Percentiles rank a stretch among this genome's conserved stretches.
These are phyloP conservation scores for Diplosphaera chodatii DNA, from an alignment of 139 green algal genomes.

Conservation along the genomic window DNA sequence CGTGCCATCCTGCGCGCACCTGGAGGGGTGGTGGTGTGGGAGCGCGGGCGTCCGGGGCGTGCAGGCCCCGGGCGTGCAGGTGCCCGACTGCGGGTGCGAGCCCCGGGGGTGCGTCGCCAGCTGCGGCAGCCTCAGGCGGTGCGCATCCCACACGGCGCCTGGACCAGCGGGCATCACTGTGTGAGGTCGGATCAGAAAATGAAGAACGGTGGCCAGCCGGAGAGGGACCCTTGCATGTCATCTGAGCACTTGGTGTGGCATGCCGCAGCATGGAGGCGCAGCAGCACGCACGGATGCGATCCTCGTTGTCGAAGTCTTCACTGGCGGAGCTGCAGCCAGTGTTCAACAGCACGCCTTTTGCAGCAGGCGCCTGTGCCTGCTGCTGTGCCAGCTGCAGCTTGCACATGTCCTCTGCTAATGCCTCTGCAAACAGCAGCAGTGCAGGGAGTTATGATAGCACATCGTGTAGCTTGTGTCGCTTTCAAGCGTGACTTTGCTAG, in stretches of 20 bases:
- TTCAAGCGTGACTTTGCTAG: too few relatives aligned
- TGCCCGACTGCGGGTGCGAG: not conserved
- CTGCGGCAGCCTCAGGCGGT: not conserved
- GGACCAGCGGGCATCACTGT: too few relatives aligned
- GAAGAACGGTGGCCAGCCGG: too few relatives aligned
- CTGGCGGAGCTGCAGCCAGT: not conserved
- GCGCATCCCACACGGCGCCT: not conserved
- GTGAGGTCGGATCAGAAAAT: too few relatives aligned
- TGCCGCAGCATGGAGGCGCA: too few relatives aligned
- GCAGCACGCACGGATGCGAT: not conserved
- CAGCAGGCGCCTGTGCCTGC: not conserved
- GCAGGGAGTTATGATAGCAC: too few relatives aligned
- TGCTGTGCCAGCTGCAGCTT: not conserved
- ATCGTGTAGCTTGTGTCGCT: too few relatives aligned
- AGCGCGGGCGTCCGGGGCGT: not conserved
- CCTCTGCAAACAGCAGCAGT: not conserved
- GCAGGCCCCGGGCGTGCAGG: not conserved
- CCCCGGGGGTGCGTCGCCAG: not conserved
- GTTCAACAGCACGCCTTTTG: not conserved
- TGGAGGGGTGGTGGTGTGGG: not conserved
- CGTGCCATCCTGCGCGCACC: too few relatives aligned
- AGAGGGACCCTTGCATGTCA: too few relatives aligned
- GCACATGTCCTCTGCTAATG: not conserved
- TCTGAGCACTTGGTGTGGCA: too few relatives aligned
- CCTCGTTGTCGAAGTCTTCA: not conserved